A percentile compares a stretch with the other conserved stretches of the same genome.
These are phyloP conservation scores for Colletotrichum lindemuthianum DNA, from an alignment of 2,329 filamentous ascomycete genomes.

Conservation along the genomic window DNA sequence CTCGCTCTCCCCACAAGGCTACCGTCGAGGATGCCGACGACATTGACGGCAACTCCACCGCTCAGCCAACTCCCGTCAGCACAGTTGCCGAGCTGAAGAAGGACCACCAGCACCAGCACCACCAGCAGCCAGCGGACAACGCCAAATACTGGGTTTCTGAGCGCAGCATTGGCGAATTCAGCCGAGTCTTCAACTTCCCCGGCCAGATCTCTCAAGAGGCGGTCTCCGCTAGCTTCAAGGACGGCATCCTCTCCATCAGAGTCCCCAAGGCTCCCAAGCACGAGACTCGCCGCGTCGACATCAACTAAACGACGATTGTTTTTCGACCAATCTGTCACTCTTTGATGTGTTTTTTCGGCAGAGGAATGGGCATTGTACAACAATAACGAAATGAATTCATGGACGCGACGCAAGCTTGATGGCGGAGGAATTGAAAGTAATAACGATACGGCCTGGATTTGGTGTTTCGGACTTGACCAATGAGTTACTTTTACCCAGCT, in stretches of 20 bases:
- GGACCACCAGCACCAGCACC: conserved; percentile 42
- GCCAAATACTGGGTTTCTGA: conserved; percentile 78
- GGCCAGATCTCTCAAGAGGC: conserved; percentile 68
- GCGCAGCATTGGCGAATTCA: conserved; percentile 73
- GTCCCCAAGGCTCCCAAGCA: conserved; percentile 75
- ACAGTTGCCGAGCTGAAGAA: conserved; percentile 49
- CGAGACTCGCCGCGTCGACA: conserved; percentile 63
- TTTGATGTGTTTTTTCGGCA: background rate
- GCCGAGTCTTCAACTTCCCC: conserved; percentile 75
- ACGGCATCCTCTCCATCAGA: conserved; percentile 71
- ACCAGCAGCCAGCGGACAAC: conserved; percentile 45
- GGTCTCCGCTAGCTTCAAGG: conserved; percentile 70
- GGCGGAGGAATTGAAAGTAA: background rate
- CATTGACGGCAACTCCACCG: conserved; percentile 40
- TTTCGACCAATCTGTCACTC: no score
- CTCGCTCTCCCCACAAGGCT: conserved; percentile 57
- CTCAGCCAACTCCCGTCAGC: conserved; percentile 39
- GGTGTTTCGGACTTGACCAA: conserved; percentile 1
- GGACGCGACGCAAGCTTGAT: no score
- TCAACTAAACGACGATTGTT: conserved; percentile 52
- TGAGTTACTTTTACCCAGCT: no score
- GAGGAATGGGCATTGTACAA: conserved; percentile 2
- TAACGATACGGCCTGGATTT: conserved; percentile 2
- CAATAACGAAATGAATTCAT: background rate
- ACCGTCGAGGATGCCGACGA: conserved; percentile 72